phyloP scores from a whole-genome alignment of 2,329 filamentous ascomycete genomes.

The Curvularia sp. region DNA sequence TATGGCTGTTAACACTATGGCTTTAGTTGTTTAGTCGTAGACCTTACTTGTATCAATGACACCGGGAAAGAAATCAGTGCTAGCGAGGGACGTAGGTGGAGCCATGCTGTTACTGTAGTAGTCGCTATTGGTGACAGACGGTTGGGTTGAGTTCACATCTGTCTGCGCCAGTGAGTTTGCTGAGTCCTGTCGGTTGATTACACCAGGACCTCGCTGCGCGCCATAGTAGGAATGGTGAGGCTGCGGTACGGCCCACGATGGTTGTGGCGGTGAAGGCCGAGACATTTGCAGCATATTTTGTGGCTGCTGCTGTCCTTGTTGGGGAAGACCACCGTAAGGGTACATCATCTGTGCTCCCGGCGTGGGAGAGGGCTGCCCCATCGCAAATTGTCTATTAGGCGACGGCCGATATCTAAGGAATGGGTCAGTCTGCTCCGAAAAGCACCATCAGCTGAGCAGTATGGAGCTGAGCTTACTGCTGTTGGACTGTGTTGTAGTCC shows the following conservation, averaged over 20 bases:
- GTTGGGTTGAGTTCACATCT: slow-evolving; percentile 33
- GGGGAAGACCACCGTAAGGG: slow-evolving; percentile 38
- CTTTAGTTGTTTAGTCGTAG: not conserved
- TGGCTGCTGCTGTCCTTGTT: slow-evolving; percentile 36
- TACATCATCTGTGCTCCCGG: slow-evolving; percentile 48
- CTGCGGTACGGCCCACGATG: slow-evolving; percentile 47
- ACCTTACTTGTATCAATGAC: slow-evolving; percentile 50
- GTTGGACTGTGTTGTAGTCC: slow-evolving; percentile 53
- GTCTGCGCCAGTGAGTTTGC: slow-evolving; percentile 35
- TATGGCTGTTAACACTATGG: slow-evolving; percentile 32
- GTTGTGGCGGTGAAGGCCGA: slow-evolving; percentile 42
- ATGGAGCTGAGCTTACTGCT: slow-evolving; percentile 44
- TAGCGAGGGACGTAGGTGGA: slow-evolving; percentile 27
- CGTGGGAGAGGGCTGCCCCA: slow-evolving; percentile 40
- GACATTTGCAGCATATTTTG: slow-evolving; percentile 36
- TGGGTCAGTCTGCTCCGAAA: slow-evolving; percentile 28
- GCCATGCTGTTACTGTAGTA: slow-evolving; percentile 33
- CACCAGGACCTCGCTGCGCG: slow-evolving; percentile 31
- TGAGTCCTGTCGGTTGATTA: slow-evolving; percentile 36
- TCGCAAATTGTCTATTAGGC: slow-evolving; percentile 45
- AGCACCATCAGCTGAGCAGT: slow-evolving; percentile 8
- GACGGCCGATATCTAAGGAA: slow-evolving; percentile 47
- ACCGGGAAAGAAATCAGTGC: slow-evolving; percentile 45
- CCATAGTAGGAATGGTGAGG: slow-evolving; percentile 43
- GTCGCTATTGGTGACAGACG: slow-evolving; percentile 32